Percentiles rank a stretch among this genome's conserved stretches.
These are phyloP conservation scores for Fraxinus floribunda DNA, from an alignment of 305 asterid genomes.

Conservation along the genomic window DNA sequence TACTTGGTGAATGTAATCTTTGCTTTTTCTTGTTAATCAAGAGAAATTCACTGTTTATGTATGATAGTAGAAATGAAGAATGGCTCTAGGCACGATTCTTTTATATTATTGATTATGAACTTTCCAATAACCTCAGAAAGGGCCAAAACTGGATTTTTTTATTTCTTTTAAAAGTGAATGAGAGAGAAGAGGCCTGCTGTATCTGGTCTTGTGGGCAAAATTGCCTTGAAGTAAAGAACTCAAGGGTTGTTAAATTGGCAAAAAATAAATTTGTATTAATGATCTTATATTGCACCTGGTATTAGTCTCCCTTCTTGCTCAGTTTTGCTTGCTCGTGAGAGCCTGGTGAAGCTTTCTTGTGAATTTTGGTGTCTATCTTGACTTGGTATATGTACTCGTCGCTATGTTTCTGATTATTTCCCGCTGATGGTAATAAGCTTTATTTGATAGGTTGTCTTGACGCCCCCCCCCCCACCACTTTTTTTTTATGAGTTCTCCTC, in stretches of 20 bases:
- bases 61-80: not conserved
- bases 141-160: not conserved
- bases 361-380: not conserved
- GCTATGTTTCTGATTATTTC: not conserved
- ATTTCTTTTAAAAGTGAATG: not conserved
- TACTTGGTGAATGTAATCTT: not conserved
- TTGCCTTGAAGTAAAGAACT: not conserved
- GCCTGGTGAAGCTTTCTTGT: not conserved
- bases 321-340: not conserved
- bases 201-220: not conserved
- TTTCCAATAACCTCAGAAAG: slow-evolving; percentile 16
- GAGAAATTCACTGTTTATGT: slow-evolving; percentile 12
- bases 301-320: not conserved
- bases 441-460: not conserved
- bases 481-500: not conserved
- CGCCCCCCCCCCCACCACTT: too few relatives aligned
- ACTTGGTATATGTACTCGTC: not conserved
- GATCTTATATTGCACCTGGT: not conserved
- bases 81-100: not conserved
- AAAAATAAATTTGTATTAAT: not conserved
- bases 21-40: not conserved
- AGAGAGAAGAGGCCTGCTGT: not conserved
- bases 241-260: not conserved
- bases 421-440: not conserved
- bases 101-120: not conserved